Evolutionary conservation across 768 basidiomycete genomes (phyloP).

Genomic region (Kwoniella mangroviensis): DNA sequence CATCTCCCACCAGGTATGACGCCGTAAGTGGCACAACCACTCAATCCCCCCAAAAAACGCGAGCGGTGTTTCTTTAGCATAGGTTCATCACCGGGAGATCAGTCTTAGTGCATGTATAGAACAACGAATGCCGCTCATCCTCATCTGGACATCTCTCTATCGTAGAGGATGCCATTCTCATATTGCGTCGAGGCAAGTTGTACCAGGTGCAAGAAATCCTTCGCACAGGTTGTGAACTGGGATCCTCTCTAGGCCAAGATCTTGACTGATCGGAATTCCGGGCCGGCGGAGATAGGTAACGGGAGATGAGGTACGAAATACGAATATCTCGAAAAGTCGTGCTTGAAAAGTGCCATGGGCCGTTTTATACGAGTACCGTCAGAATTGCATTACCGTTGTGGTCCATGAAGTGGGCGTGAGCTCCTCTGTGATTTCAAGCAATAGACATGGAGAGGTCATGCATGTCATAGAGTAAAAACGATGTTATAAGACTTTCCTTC

Average conservation of each 20-base stretch:
- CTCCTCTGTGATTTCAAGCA: background rate
- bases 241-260: background rate
- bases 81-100: too few species aligned
- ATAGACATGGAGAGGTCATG: too few species aligned
- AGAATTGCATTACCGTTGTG: background rate
- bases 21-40: slow-evolving; percentile 21
- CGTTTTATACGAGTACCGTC: background rate
- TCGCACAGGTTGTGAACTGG: too few species aligned
- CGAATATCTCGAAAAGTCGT: background rate
- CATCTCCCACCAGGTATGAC: slow-evolving; percentile 13
- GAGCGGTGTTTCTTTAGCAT: too few species aligned
- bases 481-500: too few species aligned
- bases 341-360: background rate
- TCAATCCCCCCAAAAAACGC: slow-evolving; percentile 4
- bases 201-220: too few species aligned
- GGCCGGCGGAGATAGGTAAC: background rate
- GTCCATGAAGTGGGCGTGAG: background rate
- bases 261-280: background rate
- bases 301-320: background rate
- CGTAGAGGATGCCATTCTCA: too few species aligned
- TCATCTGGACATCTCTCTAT: too few species aligned
- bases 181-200: too few species aligned
- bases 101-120: too few species aligned
- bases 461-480: too few species aligned
- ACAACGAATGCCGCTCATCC: too few species aligned